Percentiles rank a stretch among this genome's conserved stretches.
phyloP scores from a whole-genome alignment of 1,284 basidiomycete species.

The Ganoderma sp. region DNA sequence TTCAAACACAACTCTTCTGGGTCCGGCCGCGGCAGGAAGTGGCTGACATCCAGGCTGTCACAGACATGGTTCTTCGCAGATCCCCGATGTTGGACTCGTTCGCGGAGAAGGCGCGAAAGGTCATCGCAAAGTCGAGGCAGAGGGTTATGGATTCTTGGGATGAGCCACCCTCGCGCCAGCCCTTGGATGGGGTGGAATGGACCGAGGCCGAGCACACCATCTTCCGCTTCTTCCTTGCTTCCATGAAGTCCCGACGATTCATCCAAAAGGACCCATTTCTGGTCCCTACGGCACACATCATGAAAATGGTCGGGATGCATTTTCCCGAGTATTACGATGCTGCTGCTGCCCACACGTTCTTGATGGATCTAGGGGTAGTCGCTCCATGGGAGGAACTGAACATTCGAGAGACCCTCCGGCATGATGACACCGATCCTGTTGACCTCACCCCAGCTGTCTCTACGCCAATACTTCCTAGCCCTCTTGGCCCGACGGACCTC shows the following conservation, averaged over 20 bases:
- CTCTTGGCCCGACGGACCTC: slow-evolving; percentile 63
- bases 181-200: slow-evolving; percentile 41
- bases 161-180: slow-evolving; percentile 44
- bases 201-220: slow-evolving; percentile 66
- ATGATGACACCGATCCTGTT: slow-evolving; percentile 12
- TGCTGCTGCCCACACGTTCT: slow-evolving; percentile 42
- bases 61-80: slow-evolving; percentile 53
- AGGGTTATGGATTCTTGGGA: slow-evolving; percentile 39
- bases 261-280: slow-evolving; percentile 72
- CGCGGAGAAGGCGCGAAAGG: slow-evolving; percentile 55
- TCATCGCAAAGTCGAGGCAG: slow-evolving; percentile 48
- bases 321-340: slow-evolving; percentile 41
- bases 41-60: slow-evolving; percentile 59
- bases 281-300: slow-evolving; percentile 58
- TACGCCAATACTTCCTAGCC: slow-evolving; percentile 20
- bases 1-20: slow-evolving; percentile 63
- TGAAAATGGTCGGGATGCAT: slow-evolving; percentile 62
- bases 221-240: slow-evolving; percentile 68
- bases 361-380: slow-evolving; percentile 73
- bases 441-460: slow-evolving; percentile 27
- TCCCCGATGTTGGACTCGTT: slow-evolving; percentile 61
- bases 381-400: slow-evolving; percentile 76
- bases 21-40: slow-evolving; percentile 74
- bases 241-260: slow-evolving; percentile 62
- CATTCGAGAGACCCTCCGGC: slow-evolving; percentile 37